phyloP scores from a whole-genome alignment of 2,329 filamentous ascomycete genomes.

The Madurella mycetomatis region DNA sequence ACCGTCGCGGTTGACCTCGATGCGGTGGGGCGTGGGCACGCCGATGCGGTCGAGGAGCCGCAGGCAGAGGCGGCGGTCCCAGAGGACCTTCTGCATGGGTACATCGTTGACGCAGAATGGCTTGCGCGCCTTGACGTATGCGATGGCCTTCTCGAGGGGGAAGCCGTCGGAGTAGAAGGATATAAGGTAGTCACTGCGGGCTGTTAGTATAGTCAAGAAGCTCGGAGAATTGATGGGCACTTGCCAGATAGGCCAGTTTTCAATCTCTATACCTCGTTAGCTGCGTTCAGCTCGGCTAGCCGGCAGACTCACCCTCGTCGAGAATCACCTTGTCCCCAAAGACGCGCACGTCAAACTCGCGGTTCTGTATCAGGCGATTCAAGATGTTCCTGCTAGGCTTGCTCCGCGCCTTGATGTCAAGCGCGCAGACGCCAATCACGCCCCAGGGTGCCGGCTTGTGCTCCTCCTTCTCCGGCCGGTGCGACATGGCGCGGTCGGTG shows the following conservation, averaged over 20 bases:
- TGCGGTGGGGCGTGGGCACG: slow-evolving; percentile 79
- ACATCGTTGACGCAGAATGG: slow-evolving; percentile 98
- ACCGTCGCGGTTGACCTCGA: slow-evolving; percentile 91
- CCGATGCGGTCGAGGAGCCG: slow-evolving; percentile 82
- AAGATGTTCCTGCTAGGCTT: slow-evolving; percentile 96
- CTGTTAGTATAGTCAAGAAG: background rate
- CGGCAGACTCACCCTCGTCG: slow-evolving; percentile 64
- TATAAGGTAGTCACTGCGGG: slow-evolving; percentile 75
- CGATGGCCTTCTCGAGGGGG: slow-evolving; percentile 92
- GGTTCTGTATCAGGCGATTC: slow-evolving; percentile 82
- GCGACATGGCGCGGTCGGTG: slow-evolving; percentile 57
- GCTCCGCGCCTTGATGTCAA: slow-evolving; percentile 93
- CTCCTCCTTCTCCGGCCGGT: slow-evolving; percentile 55
- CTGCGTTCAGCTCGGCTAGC: background rate
- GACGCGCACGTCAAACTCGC: slow-evolving; percentile 93
- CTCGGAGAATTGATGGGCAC: slow-evolving; percentile 24
- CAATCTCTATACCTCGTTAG: slow-evolving; percentile 56
- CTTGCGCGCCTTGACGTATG: slow-evolving; percentile 87
- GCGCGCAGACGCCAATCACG: slow-evolving; percentile 86
- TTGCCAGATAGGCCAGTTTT: slow-evolving; percentile 90
- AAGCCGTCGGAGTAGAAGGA: slow-evolving; percentile 99
- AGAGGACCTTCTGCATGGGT: slow-evolving; percentile 93
- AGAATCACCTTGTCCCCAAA: slow-evolving; percentile 99
- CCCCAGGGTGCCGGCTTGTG: slow-evolving; percentile 60
- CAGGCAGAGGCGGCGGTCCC: slow-evolving; percentile 89